Evolutionary conservation across 2,329 filamentous ascomycete species (phyloP), one percentile per base, ranked within the genome.

Genomic region (Colletotrichum gloeosporioides): DNA sequence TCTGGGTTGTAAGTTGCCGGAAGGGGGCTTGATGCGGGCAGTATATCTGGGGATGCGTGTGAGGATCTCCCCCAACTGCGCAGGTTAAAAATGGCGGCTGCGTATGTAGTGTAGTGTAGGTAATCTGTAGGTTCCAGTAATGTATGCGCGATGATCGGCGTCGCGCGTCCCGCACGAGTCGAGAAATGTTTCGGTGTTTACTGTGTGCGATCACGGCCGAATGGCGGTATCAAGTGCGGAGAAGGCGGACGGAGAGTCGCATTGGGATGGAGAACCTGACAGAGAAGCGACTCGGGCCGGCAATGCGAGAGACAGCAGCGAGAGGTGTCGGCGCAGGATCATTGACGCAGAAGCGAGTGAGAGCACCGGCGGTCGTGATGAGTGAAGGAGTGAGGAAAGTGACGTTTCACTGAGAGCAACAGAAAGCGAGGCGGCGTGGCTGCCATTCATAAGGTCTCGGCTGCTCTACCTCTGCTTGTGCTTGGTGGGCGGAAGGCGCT

Each of bases 161-260:
- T 73, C 63, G 70, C 64, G 70, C 44, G 63, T 34, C 31, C 25
- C 22, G 31, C 39, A 66, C 63, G 55, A 63, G 57, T 49, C n/a
- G 27, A 49, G 34, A 53, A 53, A 53, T 34, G 55, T 69, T 65
- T 59, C 64, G 49, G 64, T 59, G 64, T 69, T 69, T 73, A 74
- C 73, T 69, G 70, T 73, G 49, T 53, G 63, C 57, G 70, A 61
- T 65, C 39, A 31, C 69, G 59, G 61, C 34, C 18, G 34, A 53
- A 65, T 65, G 64, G 53, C 44, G 64, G 36, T 57, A 53, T 32
- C 13, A 57, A 18, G 70, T 74, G 74, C 70, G 71, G 74, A 74
- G 70, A 76, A 74, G 34, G n/a, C 22, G 7, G 32, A 44, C 8
- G 49, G 57, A 39, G 64, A 70, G 68, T 70, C 68, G 57, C 68